A percentile compares a stretch with the other conserved stretches of the same genome.
phyloP scores from a whole-genome alignment of 2,329 filamentous ascomycete genomes.

The Trichophaea hybrida region DNA sequence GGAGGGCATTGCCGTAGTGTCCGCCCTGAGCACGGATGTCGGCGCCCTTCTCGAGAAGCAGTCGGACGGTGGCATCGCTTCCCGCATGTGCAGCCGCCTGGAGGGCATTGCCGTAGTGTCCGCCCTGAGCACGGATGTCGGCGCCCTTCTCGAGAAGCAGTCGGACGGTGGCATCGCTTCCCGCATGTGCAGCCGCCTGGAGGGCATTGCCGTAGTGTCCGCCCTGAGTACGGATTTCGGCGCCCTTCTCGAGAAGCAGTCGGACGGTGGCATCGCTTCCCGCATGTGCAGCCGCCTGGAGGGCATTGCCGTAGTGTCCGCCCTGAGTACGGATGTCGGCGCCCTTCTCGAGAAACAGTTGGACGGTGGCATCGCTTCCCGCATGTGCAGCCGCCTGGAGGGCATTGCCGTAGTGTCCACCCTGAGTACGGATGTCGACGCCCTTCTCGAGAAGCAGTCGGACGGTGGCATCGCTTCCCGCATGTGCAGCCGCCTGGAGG shows the following conservation, averaged over 20 bases:
- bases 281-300: conserved; percentile 12
- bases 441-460: conserved; percentile 17
- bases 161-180: conserved; percentile 6
- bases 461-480: conserved; percentile 3
- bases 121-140: conserved; percentile 14
- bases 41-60: conserved; percentile 11
- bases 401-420: conserved; percentile 18
- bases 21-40: conserved; percentile 3
- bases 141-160: conserved; percentile 18
- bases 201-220: conserved; percentile 11
- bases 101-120: conserved; percentile 18
- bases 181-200: not conserved
- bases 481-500: not conserved
- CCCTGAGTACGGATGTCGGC: conserved; percentile 16
- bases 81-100: conserved; percentile 10
- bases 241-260: not conserved
- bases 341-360: conserved; percentile 15
- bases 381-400: conserved; percentile 12
- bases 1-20: not conserved
- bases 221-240: not conserved
- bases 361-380: conserved; percentile 6
- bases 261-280: not conserved
- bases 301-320: conserved; percentile 17
- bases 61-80: conserved; percentile 1
- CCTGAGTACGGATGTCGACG: conserved; percentile 14